Conservation (phyloP, 2,329 filamentous ascomycete species). For the Sporothrix mexicana region DNA sequence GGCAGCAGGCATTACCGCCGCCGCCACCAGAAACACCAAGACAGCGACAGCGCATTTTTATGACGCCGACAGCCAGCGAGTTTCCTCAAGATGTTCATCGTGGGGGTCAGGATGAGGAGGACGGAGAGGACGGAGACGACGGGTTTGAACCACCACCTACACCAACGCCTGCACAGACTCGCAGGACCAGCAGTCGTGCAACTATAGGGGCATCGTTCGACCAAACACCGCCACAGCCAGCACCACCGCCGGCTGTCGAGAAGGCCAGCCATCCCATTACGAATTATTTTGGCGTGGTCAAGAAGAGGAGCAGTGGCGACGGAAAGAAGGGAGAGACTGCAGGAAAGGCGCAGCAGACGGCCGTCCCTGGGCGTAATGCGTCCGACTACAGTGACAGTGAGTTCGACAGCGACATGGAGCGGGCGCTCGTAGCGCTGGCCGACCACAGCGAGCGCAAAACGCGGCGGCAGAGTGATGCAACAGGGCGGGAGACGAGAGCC, state of each 20-base stretch:
- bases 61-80: constrained; percentile 21
- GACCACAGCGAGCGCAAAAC: constrained; percentile 31
- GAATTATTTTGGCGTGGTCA: constrained; percentile 33
- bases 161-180: constrained; percentile 19
- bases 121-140: constrained; percentile 15
- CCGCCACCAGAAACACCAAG: not conserved
- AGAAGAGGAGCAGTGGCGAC: not conserved
- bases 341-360: not conserved
- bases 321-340: not conserved
- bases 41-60: constrained; percentile 34
- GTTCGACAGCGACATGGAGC: constrained; percentile 38
- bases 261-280: constrained; percentile 32
- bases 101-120: not conserved
- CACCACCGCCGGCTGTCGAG: not conserved
- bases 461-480: not conserved
- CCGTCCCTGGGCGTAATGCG: not conserved
- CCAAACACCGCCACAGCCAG: not conserved
- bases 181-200: not conserved
- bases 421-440: constrained; percentile 35
- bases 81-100: not conserved
- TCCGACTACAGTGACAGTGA: constrained; percentile 32
- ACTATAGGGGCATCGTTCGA: not conserved
- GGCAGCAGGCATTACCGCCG: constrained; percentile 24
- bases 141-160: constrained; percentile 28
- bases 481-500: not conserved